These are phyloP conservation scores for Russula sp. DNA, from an alignment of 768 basidiomycete genomes.

Conservation along the genomic window DNA sequence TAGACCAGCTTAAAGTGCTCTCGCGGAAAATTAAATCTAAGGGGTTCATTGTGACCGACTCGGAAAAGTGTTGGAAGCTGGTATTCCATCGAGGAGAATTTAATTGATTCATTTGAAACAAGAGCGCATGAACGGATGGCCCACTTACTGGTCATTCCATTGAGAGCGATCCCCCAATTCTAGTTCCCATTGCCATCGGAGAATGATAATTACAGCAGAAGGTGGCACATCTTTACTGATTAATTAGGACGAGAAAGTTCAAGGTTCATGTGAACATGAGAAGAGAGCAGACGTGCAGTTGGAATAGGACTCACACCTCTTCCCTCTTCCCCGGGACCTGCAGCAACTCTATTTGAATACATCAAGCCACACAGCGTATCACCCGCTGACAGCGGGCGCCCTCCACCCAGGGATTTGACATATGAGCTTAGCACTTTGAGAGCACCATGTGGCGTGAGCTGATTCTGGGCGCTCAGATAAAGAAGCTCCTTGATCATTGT, in stretches of 20 bases:
- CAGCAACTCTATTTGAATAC: not conserved
- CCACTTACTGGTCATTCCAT: too few species aligned
- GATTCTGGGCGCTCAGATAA: not conserved
- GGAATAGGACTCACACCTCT: not conserved
- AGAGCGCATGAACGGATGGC: too few species aligned
- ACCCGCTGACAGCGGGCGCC: not conserved
- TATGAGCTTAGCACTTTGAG: not conserved
- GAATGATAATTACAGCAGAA: too few species aligned
- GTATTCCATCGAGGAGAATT: too few species aligned
- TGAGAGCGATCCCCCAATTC: too few species aligned
- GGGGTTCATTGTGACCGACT: not conserved
- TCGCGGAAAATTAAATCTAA: not conserved
- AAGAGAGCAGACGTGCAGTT: not conserved
- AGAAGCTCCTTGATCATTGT: too few species aligned
- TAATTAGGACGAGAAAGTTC: too few species aligned
- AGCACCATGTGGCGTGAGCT: not conserved
- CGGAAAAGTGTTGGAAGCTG: not conserved
- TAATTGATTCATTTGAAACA: too few species aligned
- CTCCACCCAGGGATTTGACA: not conserved
- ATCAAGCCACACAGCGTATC: not conserved
- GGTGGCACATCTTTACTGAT: too few species aligned
- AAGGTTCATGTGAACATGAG: not conserved
- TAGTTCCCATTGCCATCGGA: too few species aligned
- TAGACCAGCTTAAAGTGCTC: not conserved
- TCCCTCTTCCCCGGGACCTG: not conserved